Base-by-base conservation (phyloP, 148 eudicot genomes). In the Gaultheria prostrata region DNA sequence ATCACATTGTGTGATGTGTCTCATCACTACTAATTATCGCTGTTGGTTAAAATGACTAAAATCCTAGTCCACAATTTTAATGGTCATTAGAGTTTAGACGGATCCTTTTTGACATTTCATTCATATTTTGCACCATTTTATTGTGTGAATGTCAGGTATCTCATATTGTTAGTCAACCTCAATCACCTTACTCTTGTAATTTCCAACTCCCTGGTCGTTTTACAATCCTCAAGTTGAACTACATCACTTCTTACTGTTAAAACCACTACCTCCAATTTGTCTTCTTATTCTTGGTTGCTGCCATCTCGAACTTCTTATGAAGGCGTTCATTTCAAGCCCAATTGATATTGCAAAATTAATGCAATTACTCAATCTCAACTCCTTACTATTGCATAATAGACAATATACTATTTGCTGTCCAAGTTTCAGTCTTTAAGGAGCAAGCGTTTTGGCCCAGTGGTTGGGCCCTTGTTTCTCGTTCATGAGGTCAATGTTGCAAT, bases 141-240 rank as follows among this genome's bases (percentile, higher is more conserved):
- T 14, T 76, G 35, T 3, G 1, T 24, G 21, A 76, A 12, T 26
- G 13, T 12, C 12, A 26, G 78, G 57, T 26, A 76, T 76, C 70
- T 63, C 57, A 48, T 76, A 15, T 13, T 21, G 7, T 76, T 76
- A 49, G 54, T 49, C 32, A 49, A 28, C 33, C 21, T 26, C 39
- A 28, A 11, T 28, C 39, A 8, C 3, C 74, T 69, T 32, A 69
- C 20, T 69, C 17, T 69, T 11, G 33, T 76, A 11, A 32, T 26
- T 76, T 74, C 79, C 21, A 76, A 79, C 77, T 43, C 45, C 17
- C 13, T 21, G 50, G 51, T 43, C 77, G 21, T 39, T 72, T 74
- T 74, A 46, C 26, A 74, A 26, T 21, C 26, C 26, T 74, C 77
- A 43, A 45, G 49, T 10, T 1, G 1, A 74, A 20, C 77, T 74